Evolutionary conservation across 2,329 filamentous ascomycete genomes (phyloP).

Genomic region (Alternaria tenuissima): DNA sequence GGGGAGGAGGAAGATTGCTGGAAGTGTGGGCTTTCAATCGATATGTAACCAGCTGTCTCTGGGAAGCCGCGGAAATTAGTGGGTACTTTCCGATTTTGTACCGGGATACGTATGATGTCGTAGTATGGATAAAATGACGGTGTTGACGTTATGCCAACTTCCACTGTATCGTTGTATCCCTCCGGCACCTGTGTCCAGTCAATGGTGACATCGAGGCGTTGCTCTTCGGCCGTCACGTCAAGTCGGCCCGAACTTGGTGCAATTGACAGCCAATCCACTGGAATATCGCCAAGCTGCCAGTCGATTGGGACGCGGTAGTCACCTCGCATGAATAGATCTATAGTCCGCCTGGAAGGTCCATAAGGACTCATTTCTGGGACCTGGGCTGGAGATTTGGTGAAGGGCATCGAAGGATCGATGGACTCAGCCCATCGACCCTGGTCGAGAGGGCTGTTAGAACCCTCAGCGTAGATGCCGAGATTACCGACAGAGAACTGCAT

Average conservation of each 20-base stretch:
- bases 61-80: conserved; percentile 24
- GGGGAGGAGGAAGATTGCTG: conserved; percentile 9
- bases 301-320: conserved; percentile 27
- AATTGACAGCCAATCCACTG: conserved; percentile 26
- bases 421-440: conserved; percentile 60
- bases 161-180: conserved; percentile 19
- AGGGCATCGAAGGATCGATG: conserved; percentile 64
- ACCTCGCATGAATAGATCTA: conserved; percentile 29
- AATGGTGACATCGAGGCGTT: conserved; percentile 28
- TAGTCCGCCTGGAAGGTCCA: conserved; percentile 19
- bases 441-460: conserved; percentile 22
- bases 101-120: conserved; percentile 25
- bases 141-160: conserved; percentile 19
- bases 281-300: conserved; percentile 25
- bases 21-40: conserved; percentile 29
- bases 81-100: conserved; percentile 21
- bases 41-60: conserved; percentile 25
- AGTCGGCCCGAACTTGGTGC: conserved; percentile 22
- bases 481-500: conserved; percentile 29
- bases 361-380: conserved; percentile 27
- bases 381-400: conserved; percentile 48
- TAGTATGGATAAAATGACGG: conserved; percentile 27
- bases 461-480: conserved; percentile 28
- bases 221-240: conserved; percentile 17
- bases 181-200: conserved; percentile 25